Evolutionary conservation across 305 asterid species (phyloP).

Genomic region (Coffea humblotiana): DNA sequence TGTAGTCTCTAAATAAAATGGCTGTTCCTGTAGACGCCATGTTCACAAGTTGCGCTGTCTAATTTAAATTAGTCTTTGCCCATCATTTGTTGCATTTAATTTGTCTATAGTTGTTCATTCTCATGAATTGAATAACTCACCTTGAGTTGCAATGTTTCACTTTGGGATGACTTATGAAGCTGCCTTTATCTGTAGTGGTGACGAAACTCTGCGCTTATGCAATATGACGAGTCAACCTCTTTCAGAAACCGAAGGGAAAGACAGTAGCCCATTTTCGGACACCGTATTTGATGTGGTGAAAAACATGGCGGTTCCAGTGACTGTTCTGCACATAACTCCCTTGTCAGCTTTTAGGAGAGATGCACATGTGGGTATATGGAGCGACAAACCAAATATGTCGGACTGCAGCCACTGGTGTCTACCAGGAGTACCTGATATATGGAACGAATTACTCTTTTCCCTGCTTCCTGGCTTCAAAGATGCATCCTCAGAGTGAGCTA

Average conservation of each 20-base stretch:
- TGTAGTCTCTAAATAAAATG: not conserved
- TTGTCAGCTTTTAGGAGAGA: conserved; percentile 75
- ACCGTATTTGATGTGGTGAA: conserved; percentile 49
- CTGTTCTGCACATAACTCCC: conserved; percentile 63
- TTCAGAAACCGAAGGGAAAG: conserved; percentile 44
- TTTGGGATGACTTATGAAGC: not conserved
- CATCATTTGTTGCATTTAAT: not conserved
- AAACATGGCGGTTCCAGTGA: conserved; percentile 58
- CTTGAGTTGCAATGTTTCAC: not conserved
- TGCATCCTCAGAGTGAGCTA: conserved; percentile 18
- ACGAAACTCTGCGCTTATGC: conserved; percentile 51
- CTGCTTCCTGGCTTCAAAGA: conserved; percentile 30
- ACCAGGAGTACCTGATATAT: conserved; percentile 71
- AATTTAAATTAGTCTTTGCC: not conserved
- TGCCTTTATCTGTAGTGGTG: conserved; percentile 35
- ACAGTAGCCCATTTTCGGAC: conserved; percentile 52
- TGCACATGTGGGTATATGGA: conserved; percentile 77
- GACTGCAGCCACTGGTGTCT: conserved; percentile 93
- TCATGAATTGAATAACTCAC: not conserved
- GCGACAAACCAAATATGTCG: conserved; percentile 61
- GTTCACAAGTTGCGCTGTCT: not conserved
- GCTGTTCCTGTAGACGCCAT: not conserved
- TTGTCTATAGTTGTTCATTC: not conserved
- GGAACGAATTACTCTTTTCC: conserved; percentile 64
- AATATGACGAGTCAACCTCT: conserved; percentile 60